phyloP scores from a whole-genome alignment of 495 filamentous ascomycete species.

The Tuber indicum region DNA sequence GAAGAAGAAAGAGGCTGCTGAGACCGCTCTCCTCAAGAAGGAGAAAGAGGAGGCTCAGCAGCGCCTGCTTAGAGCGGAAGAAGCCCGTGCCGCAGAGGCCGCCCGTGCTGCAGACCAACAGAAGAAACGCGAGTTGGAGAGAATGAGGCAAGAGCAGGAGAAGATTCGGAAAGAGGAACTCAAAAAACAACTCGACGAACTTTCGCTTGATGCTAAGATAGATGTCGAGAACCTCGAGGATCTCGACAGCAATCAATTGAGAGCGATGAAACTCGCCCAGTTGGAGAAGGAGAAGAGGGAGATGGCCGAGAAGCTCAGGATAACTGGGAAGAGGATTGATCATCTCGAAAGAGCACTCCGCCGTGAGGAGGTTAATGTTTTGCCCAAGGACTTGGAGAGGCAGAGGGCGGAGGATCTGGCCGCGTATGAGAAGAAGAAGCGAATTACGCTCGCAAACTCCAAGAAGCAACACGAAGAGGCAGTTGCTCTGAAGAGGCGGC shows the following conservation, averaged over 20 bases:
- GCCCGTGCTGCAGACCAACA: slow-evolving; percentile 84
- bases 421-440: slow-evolving; percentile 70
- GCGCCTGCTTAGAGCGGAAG: slow-evolving; percentile 75
- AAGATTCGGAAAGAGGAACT: slow-evolving; percentile 88
- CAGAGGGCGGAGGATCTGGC: slow-evolving; percentile 76
- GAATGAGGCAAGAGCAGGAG: slow-evolving; percentile 81
- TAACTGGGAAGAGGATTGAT: slow-evolving; percentile 92
- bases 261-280: slow-evolving; percentile 87
- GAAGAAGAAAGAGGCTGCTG: slow-evolving; percentile 90
- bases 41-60: slow-evolving; percentile 87
- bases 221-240: slow-evolving; percentile 68
- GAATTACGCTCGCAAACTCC: slow-evolving; percentile 67
- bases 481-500: slow-evolving; percentile 83
- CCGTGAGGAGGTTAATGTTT: slow-evolving; percentile 87
- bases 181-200: slow-evolving; percentile 89
- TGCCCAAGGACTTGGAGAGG: slow-evolving; percentile 74
- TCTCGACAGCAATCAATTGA: slow-evolving; percentile 79
- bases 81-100: slow-evolving; percentile 78
- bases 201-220: slow-evolving; percentile 77
- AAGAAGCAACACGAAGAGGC: slow-evolving; percentile 84
- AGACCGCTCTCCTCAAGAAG: slow-evolving; percentile 70
- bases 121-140: slow-evolving; percentile 78
- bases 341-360: slow-evolving; percentile 95
- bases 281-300: slow-evolving; percentile 97
- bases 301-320: slow-evolving; percentile 76